Evolutionary conservation across 2,329 filamentous ascomycete genomes (phyloP).

Genomic region (Didymella pomorum): DNA sequence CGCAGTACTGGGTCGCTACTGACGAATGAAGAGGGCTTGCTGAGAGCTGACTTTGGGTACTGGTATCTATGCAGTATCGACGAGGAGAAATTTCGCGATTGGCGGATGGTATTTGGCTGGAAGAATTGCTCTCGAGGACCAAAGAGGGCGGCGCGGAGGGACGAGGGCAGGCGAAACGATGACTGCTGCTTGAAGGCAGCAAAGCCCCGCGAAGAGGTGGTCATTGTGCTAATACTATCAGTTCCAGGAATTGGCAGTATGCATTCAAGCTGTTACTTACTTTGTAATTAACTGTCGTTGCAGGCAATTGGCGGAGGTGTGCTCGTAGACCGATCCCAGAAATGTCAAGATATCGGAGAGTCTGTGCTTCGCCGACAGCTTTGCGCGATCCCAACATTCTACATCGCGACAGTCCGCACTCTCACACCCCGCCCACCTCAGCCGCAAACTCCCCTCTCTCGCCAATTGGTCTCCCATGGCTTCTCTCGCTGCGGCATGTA

Average conservation of each 20-base stretch:
- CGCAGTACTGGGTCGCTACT: constrained; percentile 46
- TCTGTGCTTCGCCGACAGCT: constrained; percentile 31
- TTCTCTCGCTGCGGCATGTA: constrained; percentile 70
- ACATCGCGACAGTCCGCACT: constrained; percentile 28
- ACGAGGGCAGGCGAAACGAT: constrained; percentile 44
- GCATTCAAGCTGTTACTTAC: constrained; percentile 4
- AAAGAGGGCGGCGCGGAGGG: constrained; percentile 45
- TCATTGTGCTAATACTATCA: constrained; percentile 31
- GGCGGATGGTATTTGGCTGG: constrained; percentile 22
- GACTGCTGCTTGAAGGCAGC: constrained; percentile 37
- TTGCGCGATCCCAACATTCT: constrained; percentile 46
- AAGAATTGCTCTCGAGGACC: constrained; percentile 35
- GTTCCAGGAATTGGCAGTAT: background rate
- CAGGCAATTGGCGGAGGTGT: constrained; percentile 9
- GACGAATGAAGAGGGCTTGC: constrained; percentile 27
- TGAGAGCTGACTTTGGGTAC: constrained; percentile 22
- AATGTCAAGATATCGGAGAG: constrained; percentile 17
- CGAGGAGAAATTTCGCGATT: constrained; percentile 36
- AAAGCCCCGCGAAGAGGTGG: constrained; percentile 43
- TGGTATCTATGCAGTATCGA: constrained; percentile 37
- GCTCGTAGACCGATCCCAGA: constrained; percentile 11
- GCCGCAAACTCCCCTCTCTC: constrained; percentile 24
- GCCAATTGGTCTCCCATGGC: constrained; percentile 62
- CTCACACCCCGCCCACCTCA: constrained; percentile 24
- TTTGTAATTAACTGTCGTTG: background rate